Conservation (phyloP, 2,329 filamentous ascomycete genomes). For the Cercospora zeina region DNA sequence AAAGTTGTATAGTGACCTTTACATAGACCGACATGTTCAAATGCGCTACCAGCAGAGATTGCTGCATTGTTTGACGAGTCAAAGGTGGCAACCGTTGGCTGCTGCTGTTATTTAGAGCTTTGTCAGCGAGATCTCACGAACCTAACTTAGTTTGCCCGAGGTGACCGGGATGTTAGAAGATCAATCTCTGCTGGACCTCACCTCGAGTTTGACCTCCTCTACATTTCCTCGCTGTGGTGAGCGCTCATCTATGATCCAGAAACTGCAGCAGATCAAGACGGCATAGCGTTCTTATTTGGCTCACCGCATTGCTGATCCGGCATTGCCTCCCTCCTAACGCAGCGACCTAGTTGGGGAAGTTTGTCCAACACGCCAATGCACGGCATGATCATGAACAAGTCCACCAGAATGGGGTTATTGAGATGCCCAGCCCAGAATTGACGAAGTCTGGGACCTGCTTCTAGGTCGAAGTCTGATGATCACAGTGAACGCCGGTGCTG, state of each 20-base stretch:
- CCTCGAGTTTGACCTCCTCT: background rate
- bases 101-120: background rate
- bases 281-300: background rate
- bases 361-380: slow-evolving; percentile 4
- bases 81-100: background rate
- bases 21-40: background rate
- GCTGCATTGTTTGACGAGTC: background rate
- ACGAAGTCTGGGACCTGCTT: slow-evolving; percentile 4
- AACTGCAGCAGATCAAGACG: background rate
- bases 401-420: background rate
- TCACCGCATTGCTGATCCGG: background rate
- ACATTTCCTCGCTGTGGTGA: background rate
- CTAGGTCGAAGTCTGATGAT: slow-evolving; percentile 10
- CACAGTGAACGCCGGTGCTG: background rate
- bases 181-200: background rate
- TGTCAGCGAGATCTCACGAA: background rate
- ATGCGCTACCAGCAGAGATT: background rate
- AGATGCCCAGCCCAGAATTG: background rate
- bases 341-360: background rate
- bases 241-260: background rate
- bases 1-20: slow-evolving; percentile 1
- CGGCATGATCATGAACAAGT: background rate
- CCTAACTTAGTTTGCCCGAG: background rate
- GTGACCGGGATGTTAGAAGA: background rate
- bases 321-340: background rate